phyloP scores from a whole-genome alignment of 345 rosid species.

The Pelargonium nanum region DNA sequence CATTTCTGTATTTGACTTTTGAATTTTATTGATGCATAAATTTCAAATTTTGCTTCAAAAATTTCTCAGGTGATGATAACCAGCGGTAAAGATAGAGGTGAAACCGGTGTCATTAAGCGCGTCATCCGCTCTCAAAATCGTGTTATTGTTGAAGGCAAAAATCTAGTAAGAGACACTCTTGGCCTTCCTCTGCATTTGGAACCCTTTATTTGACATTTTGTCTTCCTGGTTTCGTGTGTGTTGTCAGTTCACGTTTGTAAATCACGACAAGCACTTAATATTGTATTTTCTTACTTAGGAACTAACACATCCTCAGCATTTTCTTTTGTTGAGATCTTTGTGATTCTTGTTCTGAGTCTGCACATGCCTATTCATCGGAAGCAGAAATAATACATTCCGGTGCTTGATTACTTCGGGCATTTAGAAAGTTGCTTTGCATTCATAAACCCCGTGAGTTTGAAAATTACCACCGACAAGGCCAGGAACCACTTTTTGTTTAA shows the following conservation, averaged over 20 bases:
- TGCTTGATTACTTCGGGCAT: too few species aligned
- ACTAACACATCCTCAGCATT: background rate
- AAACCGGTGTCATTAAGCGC: slow-evolving; percentile 61
- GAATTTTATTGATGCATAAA: background rate
- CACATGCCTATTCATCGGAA: too few species aligned
- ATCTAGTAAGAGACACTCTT: slow-evolving; percentile 42
- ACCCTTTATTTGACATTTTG: background rate
- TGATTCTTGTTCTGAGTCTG: background rate
- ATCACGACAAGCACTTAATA: background rate
- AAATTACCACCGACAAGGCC: background rate
- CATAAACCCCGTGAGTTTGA: background rate
- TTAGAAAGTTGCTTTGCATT: background rate
- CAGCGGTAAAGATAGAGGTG: slow-evolving; percentile 86
- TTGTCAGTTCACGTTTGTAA: background rate
- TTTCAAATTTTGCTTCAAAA: background rate
- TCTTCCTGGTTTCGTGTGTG: background rate
- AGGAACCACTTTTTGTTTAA: background rate
- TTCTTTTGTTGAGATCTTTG: background rate
- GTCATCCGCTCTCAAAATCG: slow-evolving; percentile 82
- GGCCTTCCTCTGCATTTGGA: background rate
- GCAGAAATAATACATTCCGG: too few species aligned
- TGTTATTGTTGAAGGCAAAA: slow-evolving; percentile 78
- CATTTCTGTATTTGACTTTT: background rate
- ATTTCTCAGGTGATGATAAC: slow-evolving; percentile 59
- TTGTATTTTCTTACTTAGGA: background rate